Evolutionary conservation across 371 early-diverging fungal species (phyloP).

Genomic region (Mucor irregularis): DNA sequence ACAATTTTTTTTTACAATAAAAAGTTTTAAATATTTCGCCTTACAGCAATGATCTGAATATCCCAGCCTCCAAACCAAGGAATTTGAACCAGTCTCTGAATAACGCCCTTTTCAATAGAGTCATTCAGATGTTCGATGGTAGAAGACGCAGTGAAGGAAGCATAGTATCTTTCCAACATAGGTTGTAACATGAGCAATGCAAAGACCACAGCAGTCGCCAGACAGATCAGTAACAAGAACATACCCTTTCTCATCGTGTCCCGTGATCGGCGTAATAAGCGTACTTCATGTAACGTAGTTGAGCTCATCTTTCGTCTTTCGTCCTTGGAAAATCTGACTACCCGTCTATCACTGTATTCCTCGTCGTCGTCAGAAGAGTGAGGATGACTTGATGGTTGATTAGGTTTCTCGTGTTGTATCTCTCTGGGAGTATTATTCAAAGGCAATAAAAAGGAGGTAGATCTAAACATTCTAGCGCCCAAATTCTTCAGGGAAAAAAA

Average conservation of each 20-base stretch:
- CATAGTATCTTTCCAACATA: conserved; percentile 18
- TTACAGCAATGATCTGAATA: conserved; percentile 36
- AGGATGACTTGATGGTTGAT: no score
- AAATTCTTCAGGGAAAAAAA: conserved; percentile 13
- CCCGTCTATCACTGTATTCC: background rate
- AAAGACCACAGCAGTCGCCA: conserved; percentile 15
- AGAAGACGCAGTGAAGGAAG: conserved; percentile 13
- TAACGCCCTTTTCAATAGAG: background rate
- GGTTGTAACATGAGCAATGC: conserved; percentile 21
- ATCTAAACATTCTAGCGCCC: conserved; percentile 24
- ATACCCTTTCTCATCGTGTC: conserved; percentile 13
- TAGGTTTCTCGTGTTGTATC: background rate
- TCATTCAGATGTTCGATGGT: conserved; percentile 1
- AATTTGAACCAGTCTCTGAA: conserved; percentile 27
- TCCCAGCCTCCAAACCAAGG: conserved; percentile 46
- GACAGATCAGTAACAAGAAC: conserved; percentile 10
- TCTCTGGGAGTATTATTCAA: background rate
- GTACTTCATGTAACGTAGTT: conserved; percentile 14
- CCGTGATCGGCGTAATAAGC: conserved; percentile 3
- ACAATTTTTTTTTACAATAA: background rate
- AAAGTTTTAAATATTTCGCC: no score
- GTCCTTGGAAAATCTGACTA: background rate
- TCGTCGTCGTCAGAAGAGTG: background rate
- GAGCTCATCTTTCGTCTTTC: background rate
- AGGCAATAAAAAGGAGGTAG: conserved; percentile 1